phyloP scores from a whole-genome alignment of 2,329 filamentous ascomycete species.

The Conoideocrella luteorostrata region DNA sequence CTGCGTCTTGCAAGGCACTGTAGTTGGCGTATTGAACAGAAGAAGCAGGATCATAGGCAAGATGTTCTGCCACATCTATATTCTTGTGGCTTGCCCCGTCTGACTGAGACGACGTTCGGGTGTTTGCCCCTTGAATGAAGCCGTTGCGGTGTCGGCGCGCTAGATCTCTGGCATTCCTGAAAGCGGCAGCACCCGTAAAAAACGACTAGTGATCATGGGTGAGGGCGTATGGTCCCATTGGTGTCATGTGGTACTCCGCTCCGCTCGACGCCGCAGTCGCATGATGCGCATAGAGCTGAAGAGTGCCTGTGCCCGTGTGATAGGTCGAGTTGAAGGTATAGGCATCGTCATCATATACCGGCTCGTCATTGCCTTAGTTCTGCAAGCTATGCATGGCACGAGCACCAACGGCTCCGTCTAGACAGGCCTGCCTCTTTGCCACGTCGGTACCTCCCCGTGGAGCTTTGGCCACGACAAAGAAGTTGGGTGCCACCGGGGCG shows the following conservation, averaged over 20 bases:
- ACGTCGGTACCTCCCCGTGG: conserved; percentile 21
- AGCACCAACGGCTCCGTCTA: conserved; percentile 16
- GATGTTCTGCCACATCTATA: too few relatives aligned
- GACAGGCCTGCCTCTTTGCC: conserved; percentile 24
- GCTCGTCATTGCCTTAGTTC: conserved; percentile 14
- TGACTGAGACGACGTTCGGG: too few relatives aligned
- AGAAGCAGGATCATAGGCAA: too few relatives aligned
- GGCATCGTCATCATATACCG: conserved; percentile 30
- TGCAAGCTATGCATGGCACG: conserved; percentile 4
- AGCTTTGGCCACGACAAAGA: conserved; percentile 32
- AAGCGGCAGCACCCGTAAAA: conserved; percentile 26
- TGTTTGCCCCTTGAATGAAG: conserved; percentile 25
- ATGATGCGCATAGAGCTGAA: too few relatives aligned
- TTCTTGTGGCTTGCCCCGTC: too few relatives aligned
- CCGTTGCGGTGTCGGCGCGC: conserved; percentile 29
- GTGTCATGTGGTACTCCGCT: conserved; percentile 34
- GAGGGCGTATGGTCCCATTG: conserved; percentile 20
- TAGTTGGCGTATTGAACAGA: too few relatives aligned
- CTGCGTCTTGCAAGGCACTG: too few relatives aligned
- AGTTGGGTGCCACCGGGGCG: conserved; percentile 30
- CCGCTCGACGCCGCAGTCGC: too few relatives aligned
- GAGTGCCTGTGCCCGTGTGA: conserved; percentile 16
- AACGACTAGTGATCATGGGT: conserved; percentile 22
- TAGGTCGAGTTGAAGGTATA: conserved; percentile 31
- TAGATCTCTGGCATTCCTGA: conserved; percentile 32